A percentile compares a stretch with the other conserved stretches of the same genome.
phyloP scores from a whole-genome alignment of 208 protist species.

The Trichomonas vaginalis region DNA sequence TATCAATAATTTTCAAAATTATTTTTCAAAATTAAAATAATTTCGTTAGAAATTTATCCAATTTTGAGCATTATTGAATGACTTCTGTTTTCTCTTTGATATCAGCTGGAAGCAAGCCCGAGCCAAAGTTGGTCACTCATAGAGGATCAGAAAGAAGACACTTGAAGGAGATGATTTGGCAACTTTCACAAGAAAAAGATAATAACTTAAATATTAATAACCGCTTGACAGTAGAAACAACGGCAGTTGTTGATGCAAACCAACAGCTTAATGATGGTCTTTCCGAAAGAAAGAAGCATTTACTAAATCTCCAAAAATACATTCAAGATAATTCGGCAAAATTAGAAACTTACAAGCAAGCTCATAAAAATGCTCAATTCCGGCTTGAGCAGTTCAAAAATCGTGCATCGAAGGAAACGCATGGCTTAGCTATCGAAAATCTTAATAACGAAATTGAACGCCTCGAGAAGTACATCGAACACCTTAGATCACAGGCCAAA shows the following conservation, averaged over 20 bases:
- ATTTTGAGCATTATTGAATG: background rate
- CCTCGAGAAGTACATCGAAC: background rate
- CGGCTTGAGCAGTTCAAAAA: background rate
- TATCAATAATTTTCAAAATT: too few relatives aligned
- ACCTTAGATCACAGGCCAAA: background rate
- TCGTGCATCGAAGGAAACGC: background rate
- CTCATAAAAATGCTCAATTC: background rate
- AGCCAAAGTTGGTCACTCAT: background rate
- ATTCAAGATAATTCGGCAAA: background rate
- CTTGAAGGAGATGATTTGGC: background rate
- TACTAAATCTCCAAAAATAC: background rate
- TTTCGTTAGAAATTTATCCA: too few relatives aligned
- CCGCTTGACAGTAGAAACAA: background rate
- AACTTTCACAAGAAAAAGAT: background rate
- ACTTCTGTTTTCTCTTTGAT: background rate
- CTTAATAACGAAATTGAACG: background rate
- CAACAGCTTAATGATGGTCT: background rate
- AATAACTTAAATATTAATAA: background rate
- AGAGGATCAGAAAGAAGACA: background rate
- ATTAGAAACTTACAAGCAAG: background rate
- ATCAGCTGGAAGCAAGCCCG: background rate
- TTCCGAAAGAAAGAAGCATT: background rate
- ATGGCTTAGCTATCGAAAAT: background rate
- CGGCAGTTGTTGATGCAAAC: background rate
- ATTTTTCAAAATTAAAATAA: too few relatives aligned